These are phyloP conservation scores for Acanthamoeba quina DNA, from an alignment of 208 protist species.

Conservation along the genomic window DNA sequence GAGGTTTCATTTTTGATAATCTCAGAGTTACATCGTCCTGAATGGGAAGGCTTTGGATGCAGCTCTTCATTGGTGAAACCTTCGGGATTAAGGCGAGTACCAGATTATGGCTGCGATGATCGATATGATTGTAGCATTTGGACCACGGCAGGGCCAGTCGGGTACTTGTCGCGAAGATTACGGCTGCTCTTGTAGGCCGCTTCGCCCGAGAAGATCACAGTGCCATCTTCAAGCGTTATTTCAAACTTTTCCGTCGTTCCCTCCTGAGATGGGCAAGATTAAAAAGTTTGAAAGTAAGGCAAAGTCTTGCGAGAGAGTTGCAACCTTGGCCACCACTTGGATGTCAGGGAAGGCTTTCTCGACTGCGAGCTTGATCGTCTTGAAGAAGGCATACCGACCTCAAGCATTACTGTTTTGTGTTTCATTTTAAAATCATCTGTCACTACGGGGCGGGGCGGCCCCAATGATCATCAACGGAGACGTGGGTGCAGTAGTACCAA, in stretches of 20 bases:
- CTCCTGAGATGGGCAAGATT: not conserved
- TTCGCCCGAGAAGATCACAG: constrained; percentile 34
- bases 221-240: constrained; percentile 66
- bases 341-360: constrained; percentile 46
- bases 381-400: constrained; percentile 54
- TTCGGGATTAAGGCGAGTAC: not conserved
- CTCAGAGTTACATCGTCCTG: constrained; percentile 2
- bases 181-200: not conserved
- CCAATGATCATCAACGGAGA: too few relatives aligned
- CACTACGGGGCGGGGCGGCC: too few relatives aligned
- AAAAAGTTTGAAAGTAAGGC: not conserved
- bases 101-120: not conserved
- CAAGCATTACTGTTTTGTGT: constrained; percentile 44
- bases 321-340: constrained; percentile 28
- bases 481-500: not conserved
- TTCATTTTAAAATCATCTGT: too few relatives aligned
- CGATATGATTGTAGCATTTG: not conserved
- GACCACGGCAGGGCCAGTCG: constrained; percentile 2
- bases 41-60: not conserved
- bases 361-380: not conserved
- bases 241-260: constrained; percentile 14
- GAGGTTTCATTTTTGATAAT: not conserved
- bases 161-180: constrained; percentile 48
- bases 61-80: not conserved
- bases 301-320: not conserved